Evolutionary conservation across 129 eudicot species (phyloP).

Genomic region (Arctium minus): DNA sequence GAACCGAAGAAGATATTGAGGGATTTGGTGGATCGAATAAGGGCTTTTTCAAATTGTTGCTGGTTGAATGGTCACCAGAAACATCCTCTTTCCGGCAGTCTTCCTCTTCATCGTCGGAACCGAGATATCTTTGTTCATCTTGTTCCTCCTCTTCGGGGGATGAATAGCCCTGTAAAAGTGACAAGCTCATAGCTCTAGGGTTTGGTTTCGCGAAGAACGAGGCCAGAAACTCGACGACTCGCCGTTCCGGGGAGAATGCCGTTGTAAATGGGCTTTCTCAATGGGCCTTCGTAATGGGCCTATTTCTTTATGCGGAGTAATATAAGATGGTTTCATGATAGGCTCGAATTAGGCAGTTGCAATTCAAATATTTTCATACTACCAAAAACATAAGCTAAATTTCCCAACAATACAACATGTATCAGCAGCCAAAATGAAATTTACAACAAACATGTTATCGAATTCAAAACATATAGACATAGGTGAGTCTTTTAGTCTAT

Average conservation of each 20-base stretch:
- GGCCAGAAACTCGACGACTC: not conserved
- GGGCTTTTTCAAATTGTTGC: constrained; percentile 40
- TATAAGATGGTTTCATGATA: no score
- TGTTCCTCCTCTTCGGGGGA: constrained; percentile 81
- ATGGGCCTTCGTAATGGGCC: no score
- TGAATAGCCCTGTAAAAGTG: constrained; percentile 83
- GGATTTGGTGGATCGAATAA: constrained; percentile 51
- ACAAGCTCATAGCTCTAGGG: constrained; percentile 62
- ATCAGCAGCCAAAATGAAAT: no score
- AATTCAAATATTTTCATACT: no score
- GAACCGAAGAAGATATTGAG: constrained; percentile 59
- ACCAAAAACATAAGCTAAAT: no score
- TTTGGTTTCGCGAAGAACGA: not conserved
- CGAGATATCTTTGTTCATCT: constrained; percentile 12
- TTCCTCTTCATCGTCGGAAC: constrained; percentile 27
- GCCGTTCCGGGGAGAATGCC: constrained; percentile 1
- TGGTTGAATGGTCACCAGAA: constrained; percentile 8
- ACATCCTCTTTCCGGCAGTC: constrained; percentile 20
- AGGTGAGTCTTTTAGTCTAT: no score
- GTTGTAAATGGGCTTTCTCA: constrained; percentile 1
- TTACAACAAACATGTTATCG: no score
- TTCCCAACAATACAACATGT: no score
- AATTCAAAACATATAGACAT: no score
- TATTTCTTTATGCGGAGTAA: no score
- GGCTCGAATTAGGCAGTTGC: no score